Percentiles rank a stretch among this genome's conserved stretches.
Evolutionary conservation across 1,284 basidiomycete species (phyloP).

Genomic region (Bjerkandera adusta): DNA sequence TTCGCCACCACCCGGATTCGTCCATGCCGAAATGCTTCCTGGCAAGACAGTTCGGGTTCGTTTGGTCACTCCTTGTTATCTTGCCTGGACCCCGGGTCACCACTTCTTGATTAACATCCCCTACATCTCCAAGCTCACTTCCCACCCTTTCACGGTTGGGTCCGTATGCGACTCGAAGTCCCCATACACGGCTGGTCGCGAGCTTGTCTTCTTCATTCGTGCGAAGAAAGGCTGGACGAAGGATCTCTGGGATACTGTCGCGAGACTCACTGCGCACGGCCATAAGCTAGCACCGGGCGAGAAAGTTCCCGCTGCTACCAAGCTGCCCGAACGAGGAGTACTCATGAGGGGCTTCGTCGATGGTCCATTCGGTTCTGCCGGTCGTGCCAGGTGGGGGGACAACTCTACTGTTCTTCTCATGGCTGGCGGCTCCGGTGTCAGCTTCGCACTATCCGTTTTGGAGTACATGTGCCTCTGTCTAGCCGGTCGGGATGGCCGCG

Average conservation of each 20-base stretch:
- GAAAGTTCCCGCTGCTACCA: slow-evolving; percentile 27
- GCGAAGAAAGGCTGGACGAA: slow-evolving; percentile 77
- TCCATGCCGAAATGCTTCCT: slow-evolving; percentile 75
- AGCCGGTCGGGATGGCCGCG: slow-evolving; percentile 48
- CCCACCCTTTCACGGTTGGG: slow-evolving; percentile 83
- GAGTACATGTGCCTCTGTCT: slow-evolving; percentile 70
- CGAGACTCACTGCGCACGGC: slow-evolving; percentile 31
- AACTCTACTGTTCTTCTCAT: slow-evolving; percentile 70
- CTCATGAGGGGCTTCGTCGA: slow-evolving; percentile 69
- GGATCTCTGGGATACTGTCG: slow-evolving; percentile 64
- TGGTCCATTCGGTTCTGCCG: slow-evolving; percentile 78
- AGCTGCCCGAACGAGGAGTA: slow-evolving; percentile 46
- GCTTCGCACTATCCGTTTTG: slow-evolving; percentile 72
- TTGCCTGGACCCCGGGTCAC: slow-evolving; percentile 79
- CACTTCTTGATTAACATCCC: slow-evolving; percentile 78
- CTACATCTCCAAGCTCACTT: slow-evolving; percentile 61
- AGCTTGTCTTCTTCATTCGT: slow-evolving; percentile 74
- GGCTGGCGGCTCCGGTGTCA: slow-evolving; percentile 80
- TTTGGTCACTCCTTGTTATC: slow-evolving; percentile 56
- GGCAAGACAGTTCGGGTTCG: slow-evolving; percentile 78
- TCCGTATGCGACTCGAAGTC: slow-evolving; percentile 61
- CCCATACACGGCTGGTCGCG: slow-evolving; percentile 42
- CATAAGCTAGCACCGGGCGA: slow-evolving; percentile 33
- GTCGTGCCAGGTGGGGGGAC: slow-evolving; percentile 62
- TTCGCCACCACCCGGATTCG: slow-evolving; percentile 64